Conservation (phyloP, 495 filamentous ascomycete genomes). For the Penicillium paxilli region DNA sequence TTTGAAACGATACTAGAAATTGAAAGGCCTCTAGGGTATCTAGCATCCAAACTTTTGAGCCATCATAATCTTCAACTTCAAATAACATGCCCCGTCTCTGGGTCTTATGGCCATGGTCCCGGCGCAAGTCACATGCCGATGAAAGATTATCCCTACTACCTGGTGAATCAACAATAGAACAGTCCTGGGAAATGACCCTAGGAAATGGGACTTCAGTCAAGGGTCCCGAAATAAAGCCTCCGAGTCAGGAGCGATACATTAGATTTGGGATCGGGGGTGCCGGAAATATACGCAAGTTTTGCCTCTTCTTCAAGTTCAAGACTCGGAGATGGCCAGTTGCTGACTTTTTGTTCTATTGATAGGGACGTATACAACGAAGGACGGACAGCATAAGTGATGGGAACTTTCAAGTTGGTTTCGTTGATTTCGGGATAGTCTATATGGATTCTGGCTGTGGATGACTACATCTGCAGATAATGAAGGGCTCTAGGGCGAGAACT, state of each 20-base stretch:
- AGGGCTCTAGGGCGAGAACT: not conserved
- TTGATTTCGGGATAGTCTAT: not conserved
- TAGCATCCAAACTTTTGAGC: too few species aligned
- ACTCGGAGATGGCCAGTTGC: not conserved
- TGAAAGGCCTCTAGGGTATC: too few species aligned
- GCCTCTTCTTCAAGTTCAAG: slow-evolving; percentile 8
- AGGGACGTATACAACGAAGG: slow-evolving; percentile 17
- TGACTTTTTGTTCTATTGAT: not conserved
- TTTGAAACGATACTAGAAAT: too few species aligned
- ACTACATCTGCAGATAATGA: not conserved
- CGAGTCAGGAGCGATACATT: slow-evolving; percentile 36
- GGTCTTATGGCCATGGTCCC: slow-evolving; percentile 19
- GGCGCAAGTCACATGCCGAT: slow-evolving; percentile 12
- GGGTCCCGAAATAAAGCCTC: not conserved
- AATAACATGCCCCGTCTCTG: slow-evolving; percentile 17
- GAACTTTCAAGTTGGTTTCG: too few species aligned
- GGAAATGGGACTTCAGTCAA: not conserved
- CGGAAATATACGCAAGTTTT: slow-evolving; percentile 39
- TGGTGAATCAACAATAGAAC: slow-evolving; percentile 2
- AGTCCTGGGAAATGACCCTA: slow-evolving; percentile 8
- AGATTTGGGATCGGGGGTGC: slow-evolving; percentile 41
- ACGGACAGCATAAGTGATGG: not conserved
- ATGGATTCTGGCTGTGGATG: not conserved
- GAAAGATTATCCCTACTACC: slow-evolving; percentile 11
- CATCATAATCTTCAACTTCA: not conserved